A percentile compares a stretch with the other conserved stretches of the same genome.
Evolutionary conservation across 2,329 filamentous ascomycete species (phyloP).

Genomic region (Phaeoacremonium minimum): DNA sequence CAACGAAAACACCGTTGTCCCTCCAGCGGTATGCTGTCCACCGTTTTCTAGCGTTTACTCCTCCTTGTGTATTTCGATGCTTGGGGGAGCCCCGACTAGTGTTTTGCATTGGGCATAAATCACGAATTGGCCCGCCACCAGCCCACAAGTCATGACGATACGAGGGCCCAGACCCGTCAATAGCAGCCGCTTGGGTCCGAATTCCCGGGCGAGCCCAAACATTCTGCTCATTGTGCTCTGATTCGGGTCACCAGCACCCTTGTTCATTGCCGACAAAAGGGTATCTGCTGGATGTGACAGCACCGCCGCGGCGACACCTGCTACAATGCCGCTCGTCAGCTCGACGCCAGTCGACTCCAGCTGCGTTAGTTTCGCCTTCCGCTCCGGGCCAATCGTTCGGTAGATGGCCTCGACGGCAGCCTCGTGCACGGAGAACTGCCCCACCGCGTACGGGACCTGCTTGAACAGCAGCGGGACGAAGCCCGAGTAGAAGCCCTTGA

Average conservation of each 20-base stretch:
- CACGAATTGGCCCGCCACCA: conserved; percentile 50
- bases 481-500: conserved; percentile 84
- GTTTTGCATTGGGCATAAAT: conserved; percentile 52
- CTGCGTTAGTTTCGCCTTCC: conserved; percentile 64
- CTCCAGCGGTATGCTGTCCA: too few relatives aligned
- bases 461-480: conserved; percentile 85
- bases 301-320: conserved; percentile 83
- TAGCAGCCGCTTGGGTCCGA: conserved; percentile 43
- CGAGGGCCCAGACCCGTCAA: conserved; percentile 44
- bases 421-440: conserved; percentile 93
- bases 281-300: conserved; percentile 85
- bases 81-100: conserved; percentile 43
- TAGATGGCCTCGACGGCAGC: conserved; percentile 78
- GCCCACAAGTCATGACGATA: conserved; percentile 47
- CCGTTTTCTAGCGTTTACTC: too few relatives aligned
- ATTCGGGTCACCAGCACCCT: conserved; percentile 42
- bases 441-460: conserved; percentile 89
- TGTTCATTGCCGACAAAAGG: conserved; percentile 51
- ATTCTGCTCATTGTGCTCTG: conserved; percentile 46
- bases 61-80: conserved; percentile 51
- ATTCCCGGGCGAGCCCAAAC: conserved; percentile 46
- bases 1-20: too few relatives aligned
- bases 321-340: conserved; percentile 79
- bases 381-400: conserved; percentile 58
- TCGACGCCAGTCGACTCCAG: conserved; percentile 78